Conservation (phyloP, 768 basidiomycete genomes). For the Pulveroboletus ravenelii region DNA sequence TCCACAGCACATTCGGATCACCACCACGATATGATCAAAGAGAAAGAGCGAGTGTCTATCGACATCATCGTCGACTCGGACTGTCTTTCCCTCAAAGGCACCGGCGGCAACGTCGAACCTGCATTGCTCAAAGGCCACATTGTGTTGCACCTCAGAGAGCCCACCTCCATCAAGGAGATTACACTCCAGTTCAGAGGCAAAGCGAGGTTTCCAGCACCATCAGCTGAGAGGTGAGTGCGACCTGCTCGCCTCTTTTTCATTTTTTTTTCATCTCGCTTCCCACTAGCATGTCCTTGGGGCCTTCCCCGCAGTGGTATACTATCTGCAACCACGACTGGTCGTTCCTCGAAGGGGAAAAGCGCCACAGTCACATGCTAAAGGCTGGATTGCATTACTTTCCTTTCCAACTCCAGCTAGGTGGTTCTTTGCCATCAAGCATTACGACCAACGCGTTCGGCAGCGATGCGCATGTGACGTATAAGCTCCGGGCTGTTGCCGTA, state of each 20-base stretch:
- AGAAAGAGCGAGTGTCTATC: slow-evolving; percentile 51
- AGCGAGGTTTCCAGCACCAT: slow-evolving; percentile 58
- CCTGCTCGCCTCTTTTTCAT: slow-evolving; percentile 3
- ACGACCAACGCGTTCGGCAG: slow-evolving; percentile 44
- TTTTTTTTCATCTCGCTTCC: background rate
- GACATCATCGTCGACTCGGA: slow-evolving; percentile 76
- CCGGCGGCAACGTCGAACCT: slow-evolving; percentile 80
- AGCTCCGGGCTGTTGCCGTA: slow-evolving; percentile 79
- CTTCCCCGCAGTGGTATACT: slow-evolving; percentile 47
- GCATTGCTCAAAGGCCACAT: slow-evolving; percentile 78
- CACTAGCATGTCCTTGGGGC: slow-evolving; percentile 18
- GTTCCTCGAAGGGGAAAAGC: slow-evolving; percentile 81
- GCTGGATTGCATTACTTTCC: slow-evolving; percentile 94
- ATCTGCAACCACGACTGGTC: slow-evolving; percentile 88
- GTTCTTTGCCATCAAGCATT: slow-evolving; percentile 77
- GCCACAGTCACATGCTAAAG: slow-evolving; percentile 83
- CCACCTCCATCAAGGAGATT: slow-evolving; percentile 80
- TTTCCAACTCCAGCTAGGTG: slow-evolving; percentile 83
- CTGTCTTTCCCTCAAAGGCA: slow-evolving; percentile 67
- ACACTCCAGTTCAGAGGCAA: slow-evolving; percentile 83
- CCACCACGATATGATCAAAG: slow-evolving; percentile 39
- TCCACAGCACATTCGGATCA: slow-evolving; percentile 20
- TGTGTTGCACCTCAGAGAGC: slow-evolving; percentile 71
- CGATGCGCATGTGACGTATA: slow-evolving; percentile 76
- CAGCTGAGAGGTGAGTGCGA: slow-evolving; percentile 55